A percentile compares a stretch with the other conserved stretches of the same genome.
These are phyloP conservation scores for Thielaviopsis cerberus DNA, from an alignment of 2,329 filamentous ascomycete species.

Conservation along the genomic window DNA sequence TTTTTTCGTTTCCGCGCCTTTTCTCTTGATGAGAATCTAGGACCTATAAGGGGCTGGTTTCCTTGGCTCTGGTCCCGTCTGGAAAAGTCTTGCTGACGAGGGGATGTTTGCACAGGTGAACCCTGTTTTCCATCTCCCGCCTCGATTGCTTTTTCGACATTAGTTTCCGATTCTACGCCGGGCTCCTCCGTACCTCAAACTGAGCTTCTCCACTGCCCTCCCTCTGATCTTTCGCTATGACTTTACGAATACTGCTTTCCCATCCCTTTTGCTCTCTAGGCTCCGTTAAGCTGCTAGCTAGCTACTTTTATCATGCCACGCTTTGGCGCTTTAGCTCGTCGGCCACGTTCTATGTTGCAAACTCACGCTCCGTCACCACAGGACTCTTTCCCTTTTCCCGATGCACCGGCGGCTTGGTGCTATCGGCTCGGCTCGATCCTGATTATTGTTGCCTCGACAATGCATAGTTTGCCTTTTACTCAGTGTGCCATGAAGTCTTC, in stretches of 20 bases:
- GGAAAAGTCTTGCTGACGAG: too few species aligned
- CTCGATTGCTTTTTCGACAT: background rate
- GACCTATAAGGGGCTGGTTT: too few species aligned
- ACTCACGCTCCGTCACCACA: background rate
- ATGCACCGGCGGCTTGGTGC: too few species aligned
- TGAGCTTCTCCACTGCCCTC: background rate
- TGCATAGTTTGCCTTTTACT: background rate
- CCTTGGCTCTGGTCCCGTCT: too few species aligned
- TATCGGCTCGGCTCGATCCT: too few species aligned
- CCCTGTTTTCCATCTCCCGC: background rate
- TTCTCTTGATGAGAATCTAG: background rate
- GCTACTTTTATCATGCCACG: too few species aligned
- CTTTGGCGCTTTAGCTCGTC: background rate
- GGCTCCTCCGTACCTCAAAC: background rate
- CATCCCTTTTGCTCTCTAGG: background rate
- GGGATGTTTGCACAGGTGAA: too few species aligned
- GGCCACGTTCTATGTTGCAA: background rate
- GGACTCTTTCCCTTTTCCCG: background rate
- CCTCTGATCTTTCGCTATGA: background rate
- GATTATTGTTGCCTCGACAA: background rate
- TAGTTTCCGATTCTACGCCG: background rate
- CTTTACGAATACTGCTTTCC: background rate
- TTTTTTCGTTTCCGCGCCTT: background rate
- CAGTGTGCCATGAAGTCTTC: background rate
- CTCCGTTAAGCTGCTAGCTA: background rate